A percentile compares a stretch with the other conserved stretches of the same genome.
phyloP scores from a whole-genome alignment of 164 flowering plant genomes.

The Nymphaea thermarum region DNA sequence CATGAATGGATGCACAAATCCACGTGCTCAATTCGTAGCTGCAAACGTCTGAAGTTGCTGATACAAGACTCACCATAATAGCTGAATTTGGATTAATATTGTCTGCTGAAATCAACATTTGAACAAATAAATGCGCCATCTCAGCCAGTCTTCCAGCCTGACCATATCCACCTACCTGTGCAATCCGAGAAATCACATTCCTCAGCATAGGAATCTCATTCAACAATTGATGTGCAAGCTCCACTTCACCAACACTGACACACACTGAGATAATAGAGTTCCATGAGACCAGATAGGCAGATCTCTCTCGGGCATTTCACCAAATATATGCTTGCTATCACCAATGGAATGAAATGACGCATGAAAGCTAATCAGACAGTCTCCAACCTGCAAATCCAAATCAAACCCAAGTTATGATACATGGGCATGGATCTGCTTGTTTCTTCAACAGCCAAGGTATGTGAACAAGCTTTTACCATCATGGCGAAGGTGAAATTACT shows the following conservation, averaged over 20 bases:
- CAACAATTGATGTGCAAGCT: slow-evolving; percentile 15
- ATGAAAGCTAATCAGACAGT: slow-evolving; percentile 6
- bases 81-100: slow-evolving; percentile 18
- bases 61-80: slow-evolving; percentile 26
- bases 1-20: slow-evolving; percentile 19
- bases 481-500: slow-evolving; percentile 25
- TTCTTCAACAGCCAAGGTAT: slow-evolving; percentile 1
- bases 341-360: not conserved
- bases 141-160: slow-evolving; percentile 15
- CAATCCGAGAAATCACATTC: slow-evolving; percentile 26
- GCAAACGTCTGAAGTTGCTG: slow-evolving; percentile 18
- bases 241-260: slow-evolving; percentile 16
- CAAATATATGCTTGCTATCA: slow-evolving; percentile 10
- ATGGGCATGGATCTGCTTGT: slow-evolving; percentile 6
- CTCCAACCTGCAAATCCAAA: slow-evolving; percentile 1
- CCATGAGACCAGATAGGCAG: slow-evolving; percentile 28
- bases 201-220: slow-evolving; percentile 20
- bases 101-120: slow-evolving; percentile 23
- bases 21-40: slow-evolving; percentile 18
- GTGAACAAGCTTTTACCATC: slow-evolving; percentile 22
- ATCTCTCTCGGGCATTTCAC: slow-evolving; percentile 24
- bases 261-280: slow-evolving; percentile 21
- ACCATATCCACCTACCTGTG: slow-evolving; percentile 28
- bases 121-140: slow-evolving; percentile 17
- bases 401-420: slow-evolving; percentile 9